Evolutionary conservation across 1,284 basidiomycete genomes (phyloP), one percentile per base, ranked within the genome.

Genomic region (Cryptococcus wingfieldii): DNA sequence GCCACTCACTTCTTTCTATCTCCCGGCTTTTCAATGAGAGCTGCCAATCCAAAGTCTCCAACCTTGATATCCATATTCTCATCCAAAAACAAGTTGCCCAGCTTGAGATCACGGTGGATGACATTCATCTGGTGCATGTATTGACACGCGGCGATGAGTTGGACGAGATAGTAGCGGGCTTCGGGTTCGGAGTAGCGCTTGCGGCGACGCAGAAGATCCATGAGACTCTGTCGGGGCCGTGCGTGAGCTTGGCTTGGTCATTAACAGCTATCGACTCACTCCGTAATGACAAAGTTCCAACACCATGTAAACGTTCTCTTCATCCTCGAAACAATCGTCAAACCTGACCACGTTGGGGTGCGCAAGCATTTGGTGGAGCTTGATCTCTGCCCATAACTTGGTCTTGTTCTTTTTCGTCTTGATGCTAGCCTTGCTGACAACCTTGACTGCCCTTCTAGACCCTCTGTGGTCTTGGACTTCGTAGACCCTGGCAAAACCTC

Each of bases 371-470:
- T 88, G 86, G 77, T 98, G 95, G 54, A 98, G 93, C 81, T 96
- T 97, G 75, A 98, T 98, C 82, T 98, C 95, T 59, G 94, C 94
- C 69, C 95, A 97, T 58, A 98, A 84, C 93, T 93, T 93, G 18
- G 90, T 94, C 77, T 91, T 92, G 53, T 89, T 90, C 75, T 92
- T 93, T 80, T 89, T 92, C 18, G 89, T 89, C 78, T 87, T 87
- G 64, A 94, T 82, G 27, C 87, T 88, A 16, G 81, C 79, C 77
- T 90, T 90, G 31, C 86, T 87, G 58, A 96, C 85, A 47, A 93
- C 90, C 77, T 91, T 92, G 75, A 89, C 87, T n/a, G 93, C 91
- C 48, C 86, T 79, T 41, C 88, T 80, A 18, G 77, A 74, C 14
- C 84, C 84, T 42, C 79, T 78, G 8, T 77, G 67, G 68, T 94